These are phyloP conservation scores for Rhizopus microsporus DNA, from an alignment of 371 early-diverging fungal genomes.

Conservation along the genomic window DNA sequence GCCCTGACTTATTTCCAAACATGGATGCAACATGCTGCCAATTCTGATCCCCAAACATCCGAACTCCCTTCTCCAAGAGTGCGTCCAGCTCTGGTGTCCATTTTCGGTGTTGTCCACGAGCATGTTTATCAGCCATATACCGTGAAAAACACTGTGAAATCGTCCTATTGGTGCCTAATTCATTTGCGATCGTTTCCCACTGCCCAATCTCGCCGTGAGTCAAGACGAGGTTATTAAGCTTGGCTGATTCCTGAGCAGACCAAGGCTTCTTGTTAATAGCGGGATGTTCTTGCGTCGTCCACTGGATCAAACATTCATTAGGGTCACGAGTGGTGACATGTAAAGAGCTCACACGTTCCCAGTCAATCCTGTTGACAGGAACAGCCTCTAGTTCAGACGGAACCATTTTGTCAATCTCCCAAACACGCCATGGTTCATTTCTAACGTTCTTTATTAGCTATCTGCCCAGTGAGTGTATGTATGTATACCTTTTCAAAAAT, in stretches of 20 bases:
- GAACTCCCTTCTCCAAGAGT: slow-evolving; percentile 58
- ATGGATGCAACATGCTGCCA: slow-evolving; percentile 73
- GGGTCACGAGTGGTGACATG: slow-evolving; percentile 64
- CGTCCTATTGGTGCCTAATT: slow-evolving; percentile 69
- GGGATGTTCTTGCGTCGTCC: slow-evolving; percentile 86
- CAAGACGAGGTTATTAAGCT: slow-evolving; percentile 49
- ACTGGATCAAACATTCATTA: slow-evolving; percentile 77
- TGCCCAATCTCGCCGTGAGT: slow-evolving; percentile 46
- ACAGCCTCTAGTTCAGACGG: slow-evolving; percentile 55
- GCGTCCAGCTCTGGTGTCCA: slow-evolving; percentile 72
- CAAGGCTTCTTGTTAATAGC: slow-evolving; percentile 74
- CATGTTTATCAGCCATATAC: slow-evolving; percentile 41
- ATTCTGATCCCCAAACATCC: slow-evolving; percentile 61
- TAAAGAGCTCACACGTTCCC: slow-evolving; percentile 64
- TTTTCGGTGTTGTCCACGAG: slow-evolving; percentile 25
- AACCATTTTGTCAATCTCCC: slow-evolving; percentile 50
- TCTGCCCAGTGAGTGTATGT: neutral
- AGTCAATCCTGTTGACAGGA: slow-evolving; percentile 63
- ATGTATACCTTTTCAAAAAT: slow-evolving; percentile 24
- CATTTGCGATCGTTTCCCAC: slow-evolving; percentile 66
- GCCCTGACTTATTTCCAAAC: slow-evolving; percentile 69
- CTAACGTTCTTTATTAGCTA: slow-evolving; percentile 9
- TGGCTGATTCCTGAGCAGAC: slow-evolving; percentile 57
- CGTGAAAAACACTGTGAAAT: slow-evolving; percentile 80
- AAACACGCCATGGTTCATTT: slow-evolving; percentile 32